These are phyloP conservation scores for Carex myosuroides DNA, from an alignment of 176 grass and related monocot species.

Conservation along the genomic window DNA sequence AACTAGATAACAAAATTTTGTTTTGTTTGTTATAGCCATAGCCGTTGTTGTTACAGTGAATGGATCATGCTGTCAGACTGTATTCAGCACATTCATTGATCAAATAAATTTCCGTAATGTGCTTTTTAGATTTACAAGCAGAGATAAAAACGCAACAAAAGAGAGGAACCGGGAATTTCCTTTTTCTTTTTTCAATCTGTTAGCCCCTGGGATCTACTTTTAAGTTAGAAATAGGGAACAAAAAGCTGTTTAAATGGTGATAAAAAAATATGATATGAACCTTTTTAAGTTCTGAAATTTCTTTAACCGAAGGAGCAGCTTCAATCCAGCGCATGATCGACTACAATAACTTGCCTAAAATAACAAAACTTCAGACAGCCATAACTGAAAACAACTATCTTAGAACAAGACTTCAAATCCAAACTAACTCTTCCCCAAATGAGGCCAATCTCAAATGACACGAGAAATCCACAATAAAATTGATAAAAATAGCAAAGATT, in stretches of 20 bases:
- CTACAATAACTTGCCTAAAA: neutral
- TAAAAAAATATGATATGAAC: neutral
- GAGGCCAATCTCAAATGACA: neutral
- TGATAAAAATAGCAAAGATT: neutral
- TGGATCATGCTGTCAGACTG: neutral
- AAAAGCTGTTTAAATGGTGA: neutral
- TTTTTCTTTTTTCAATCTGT: neutral
- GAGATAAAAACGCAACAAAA: neutral
- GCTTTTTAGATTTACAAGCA: neutral
- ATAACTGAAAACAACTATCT: neutral
- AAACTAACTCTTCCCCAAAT: neutral
- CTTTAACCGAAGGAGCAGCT: neutral
- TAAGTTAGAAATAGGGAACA: neutral
- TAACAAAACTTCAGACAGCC: conserved; percentile 1
- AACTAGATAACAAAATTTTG: neutral
- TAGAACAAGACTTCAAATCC: neutral
- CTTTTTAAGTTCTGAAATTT: neutral
- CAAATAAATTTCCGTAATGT: neutral
- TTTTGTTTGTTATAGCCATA: neutral
- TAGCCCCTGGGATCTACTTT: neutral
- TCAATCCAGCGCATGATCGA: neutral
- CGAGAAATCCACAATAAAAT: neutral
- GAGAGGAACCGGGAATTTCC: neutral
- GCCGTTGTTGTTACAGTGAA: neutral
- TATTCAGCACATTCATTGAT: neutral